These are phyloP conservation scores for Takakia lepidozioides DNA, from an alignment of 225 moss, liverwort and hornwort genomes.

Conservation along the genomic window DNA sequence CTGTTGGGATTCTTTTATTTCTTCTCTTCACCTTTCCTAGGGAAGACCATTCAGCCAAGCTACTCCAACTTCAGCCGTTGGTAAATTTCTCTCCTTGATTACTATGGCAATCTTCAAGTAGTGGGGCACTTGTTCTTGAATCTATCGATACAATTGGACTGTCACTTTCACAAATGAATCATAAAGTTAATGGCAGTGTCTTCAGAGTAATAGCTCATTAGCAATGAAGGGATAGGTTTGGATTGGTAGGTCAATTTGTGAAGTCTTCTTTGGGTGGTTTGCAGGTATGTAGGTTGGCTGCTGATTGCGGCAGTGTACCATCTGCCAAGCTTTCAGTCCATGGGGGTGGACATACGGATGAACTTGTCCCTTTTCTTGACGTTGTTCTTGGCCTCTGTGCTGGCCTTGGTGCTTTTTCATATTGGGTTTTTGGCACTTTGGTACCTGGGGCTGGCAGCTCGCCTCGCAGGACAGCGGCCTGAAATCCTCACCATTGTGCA, in stretches of 20 bases:
- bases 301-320: slow-evolving; percentile 91
- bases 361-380: slow-evolving; percentile 95
- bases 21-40: slow-evolving; percentile 91
- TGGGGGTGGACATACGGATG: slow-evolving; percentile 99
- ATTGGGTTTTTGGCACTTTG: slow-evolving; percentile 83
- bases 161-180: too few species aligned
- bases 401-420: slow-evolving; percentile 74
- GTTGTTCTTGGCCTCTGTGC: slow-evolving; percentile 81
- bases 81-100: slow-evolving; percentile 19
- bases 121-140: too few species aligned
- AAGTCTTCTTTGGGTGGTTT: not conserved
- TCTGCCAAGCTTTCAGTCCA: slow-evolving; percentile 95
- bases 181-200: too few species aligned
- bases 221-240: too few species aligned
- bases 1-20: slow-evolving; percentile 90
- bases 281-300: slow-evolving; percentile 96
- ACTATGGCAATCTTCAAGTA: too few species aligned
- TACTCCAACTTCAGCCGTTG: slow-evolving; percentile 99
- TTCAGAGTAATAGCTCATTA: too few species aligned
- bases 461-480: slow-evolving; percentile 88
- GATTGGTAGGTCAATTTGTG: not conserved
- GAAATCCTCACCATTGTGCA: slow-evolving; percentile 92
- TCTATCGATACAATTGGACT: too few species aligned
- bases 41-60: slow-evolving; percentile 95
- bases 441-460: slow-evolving; percentile 84